Conservation (phyloP, 331 rosid species). For the Stylosanthes scabra region DNA sequence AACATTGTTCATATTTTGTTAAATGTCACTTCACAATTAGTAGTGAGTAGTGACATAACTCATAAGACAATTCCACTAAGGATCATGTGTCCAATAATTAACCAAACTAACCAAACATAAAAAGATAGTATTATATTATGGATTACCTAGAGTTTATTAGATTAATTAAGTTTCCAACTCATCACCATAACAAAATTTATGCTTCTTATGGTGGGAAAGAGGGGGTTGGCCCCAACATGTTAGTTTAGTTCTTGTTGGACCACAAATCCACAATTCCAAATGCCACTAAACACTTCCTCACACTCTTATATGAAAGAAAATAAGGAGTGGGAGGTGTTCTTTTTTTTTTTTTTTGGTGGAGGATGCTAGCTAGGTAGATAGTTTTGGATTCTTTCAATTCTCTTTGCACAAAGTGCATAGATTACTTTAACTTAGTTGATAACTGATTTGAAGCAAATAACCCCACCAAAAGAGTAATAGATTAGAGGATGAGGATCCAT, state of each 20-base stretch:
- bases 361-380: neutral
- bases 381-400: conserved; percentile 30
- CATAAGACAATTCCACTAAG: conserved; percentile 44
- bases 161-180: conserved; percentile 16
- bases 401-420: conserved; percentile 27
- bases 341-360: neutral
- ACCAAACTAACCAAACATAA: conserved; percentile 34
- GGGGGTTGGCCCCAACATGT: conserved; percentile 14
- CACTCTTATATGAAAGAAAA: conserved; percentile 13
- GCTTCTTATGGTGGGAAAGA: conserved; percentile 37
- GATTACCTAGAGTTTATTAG: neutral
- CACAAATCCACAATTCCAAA: conserved; percentile 23
- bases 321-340: conserved; percentile 2
- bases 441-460: conserved; percentile 4
- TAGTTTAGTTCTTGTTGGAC: conserved; percentile 39
- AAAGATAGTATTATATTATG: conserved; percentile 24
- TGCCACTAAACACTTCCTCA: conserved; percentile 9
- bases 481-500: conserved; percentile 24
- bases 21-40: conserved; percentile 24
- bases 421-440: conserved; percentile 7
- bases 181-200: conserved; percentile 21
- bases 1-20: conserved; percentile 17
- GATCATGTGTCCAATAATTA: conserved; percentile 37
- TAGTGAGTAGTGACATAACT: neutral
- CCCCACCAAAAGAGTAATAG: conserved; percentile 2